Evolutionary conservation across 73 alveolate species (phyloP).

Genomic region (Paramecium bursaria): DNA sequence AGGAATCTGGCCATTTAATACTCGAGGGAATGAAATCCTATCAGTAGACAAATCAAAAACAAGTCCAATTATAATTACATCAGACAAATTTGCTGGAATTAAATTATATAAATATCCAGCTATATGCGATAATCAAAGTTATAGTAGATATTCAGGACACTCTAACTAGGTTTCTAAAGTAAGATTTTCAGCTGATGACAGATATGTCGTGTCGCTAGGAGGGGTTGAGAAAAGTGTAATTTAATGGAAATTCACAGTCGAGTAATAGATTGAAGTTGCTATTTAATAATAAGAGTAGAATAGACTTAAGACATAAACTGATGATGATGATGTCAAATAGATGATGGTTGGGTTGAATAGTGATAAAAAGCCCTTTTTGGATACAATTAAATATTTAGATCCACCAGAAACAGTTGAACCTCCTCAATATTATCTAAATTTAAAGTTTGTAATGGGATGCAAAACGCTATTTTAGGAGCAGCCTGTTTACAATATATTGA

Average conservation of each 20-base stretch:
- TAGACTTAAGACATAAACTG: background rate
- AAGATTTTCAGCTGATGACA: conserved; percentile 81
- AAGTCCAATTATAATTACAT: conserved; percentile 87
- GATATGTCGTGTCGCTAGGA: conserved; percentile 91
- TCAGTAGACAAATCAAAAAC: conserved; percentile 89
- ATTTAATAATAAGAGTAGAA: too few relatives aligned
- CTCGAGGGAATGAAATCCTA: conserved; percentile 95
- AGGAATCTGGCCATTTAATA: conserved; percentile 97
- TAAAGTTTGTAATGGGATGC: conserved; percentile 90
- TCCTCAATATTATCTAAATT: conserved; percentile 89
- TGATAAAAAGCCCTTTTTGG: conserved; percentile 21
- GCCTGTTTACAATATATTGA: background rate
- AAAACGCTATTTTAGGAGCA: conserved; percentile 4
- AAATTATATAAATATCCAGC: conserved; percentile 95
- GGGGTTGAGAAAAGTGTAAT: conserved; percentile 95
- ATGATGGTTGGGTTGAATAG: conserved; percentile 17
- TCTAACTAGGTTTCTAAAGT: conserved; percentile 86
- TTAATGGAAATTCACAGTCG: conserved; percentile 86
- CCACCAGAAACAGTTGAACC: conserved; percentile 48
- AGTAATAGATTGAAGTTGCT: conserved; percentile 1
- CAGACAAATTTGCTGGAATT: conserved; percentile 95
- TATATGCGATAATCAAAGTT: conserved; percentile 81
- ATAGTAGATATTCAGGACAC: conserved; percentile 84
- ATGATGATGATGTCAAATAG: background rate
- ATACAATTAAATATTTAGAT: conserved; percentile 49